Percentiles rank a stretch among this genome's conserved stretches.
Conservation (phyloP, 805 yeast species). For the Sugiyamaella floridensis region DNA sequence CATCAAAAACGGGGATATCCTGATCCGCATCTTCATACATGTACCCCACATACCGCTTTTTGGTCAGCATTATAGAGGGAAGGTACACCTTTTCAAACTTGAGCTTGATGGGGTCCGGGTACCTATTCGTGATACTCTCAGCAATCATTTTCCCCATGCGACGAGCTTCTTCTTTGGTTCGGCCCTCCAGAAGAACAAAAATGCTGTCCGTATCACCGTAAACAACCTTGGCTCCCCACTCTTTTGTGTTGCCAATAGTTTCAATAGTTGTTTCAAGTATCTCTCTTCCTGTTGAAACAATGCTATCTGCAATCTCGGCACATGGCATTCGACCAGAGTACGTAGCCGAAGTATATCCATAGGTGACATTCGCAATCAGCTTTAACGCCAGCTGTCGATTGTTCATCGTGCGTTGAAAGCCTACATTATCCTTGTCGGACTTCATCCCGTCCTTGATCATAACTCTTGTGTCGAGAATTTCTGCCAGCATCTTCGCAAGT, state of each 20-base stretch:
- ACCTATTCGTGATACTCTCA: conserved; percentile 47
- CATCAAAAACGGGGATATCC: conserved; percentile 66
- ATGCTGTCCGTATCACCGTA: conserved; percentile 96
- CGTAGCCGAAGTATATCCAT: conserved; percentile 92
- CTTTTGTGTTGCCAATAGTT: conserved; percentile 49
- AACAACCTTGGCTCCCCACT: conserved; percentile 87
- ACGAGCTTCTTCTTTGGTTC: conserved; percentile 70
- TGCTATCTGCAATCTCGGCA: conserved; percentile 89
- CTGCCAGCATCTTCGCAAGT: conserved; percentile 77
- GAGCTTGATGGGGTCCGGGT: conserved; percentile 75
- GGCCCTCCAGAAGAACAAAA: conserved; percentile 86
- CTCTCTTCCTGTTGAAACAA: conserved; percentile 87
- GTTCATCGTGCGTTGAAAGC: conserved; percentile 46
- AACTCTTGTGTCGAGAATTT: conserved; percentile 71
- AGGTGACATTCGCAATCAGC: conserved; percentile 88
- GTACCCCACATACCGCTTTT: conserved; percentile 88
- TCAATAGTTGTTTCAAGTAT: conserved; percentile 65
- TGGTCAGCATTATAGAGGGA: conserved; percentile 75
- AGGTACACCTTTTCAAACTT: conserved; percentile 91
- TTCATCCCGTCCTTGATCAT: conserved; percentile 73
- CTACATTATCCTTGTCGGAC: conserved; percentile 25
- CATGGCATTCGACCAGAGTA: conserved; percentile 97
- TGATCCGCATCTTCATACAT: conserved; percentile 58
- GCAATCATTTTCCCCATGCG: conserved; percentile 67
- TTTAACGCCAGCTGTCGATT: conserved; percentile 83